Evolutionary conservation across 371 early-diverging fungal genomes (phyloP).

Genomic region (Mitosporidium daphniae): DNA sequence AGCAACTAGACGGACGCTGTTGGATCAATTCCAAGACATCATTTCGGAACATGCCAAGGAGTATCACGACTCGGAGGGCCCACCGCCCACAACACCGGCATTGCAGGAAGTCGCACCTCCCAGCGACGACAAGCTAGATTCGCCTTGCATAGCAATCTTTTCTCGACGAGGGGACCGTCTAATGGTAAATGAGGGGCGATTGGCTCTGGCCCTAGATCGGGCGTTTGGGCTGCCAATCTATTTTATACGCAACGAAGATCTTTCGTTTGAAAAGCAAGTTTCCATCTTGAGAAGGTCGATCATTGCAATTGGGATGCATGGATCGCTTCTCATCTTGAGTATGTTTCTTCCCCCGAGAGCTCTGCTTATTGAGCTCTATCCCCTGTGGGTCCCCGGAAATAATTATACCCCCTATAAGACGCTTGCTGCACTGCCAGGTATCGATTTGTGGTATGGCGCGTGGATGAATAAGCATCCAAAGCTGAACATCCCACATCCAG

Average conservation of each 20-base stretch:
- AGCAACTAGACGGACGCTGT: too few species aligned
- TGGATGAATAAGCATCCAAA: slow-evolving; percentile 7
- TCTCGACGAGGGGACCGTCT: slow-evolving; percentile 9
- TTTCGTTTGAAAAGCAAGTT: slow-evolving; percentile 11
- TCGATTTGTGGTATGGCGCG: slow-evolving; percentile 10
- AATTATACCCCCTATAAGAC: slow-evolving; percentile 14
- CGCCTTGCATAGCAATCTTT: slow-evolving; percentile 8
- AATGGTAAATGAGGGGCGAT: slow-evolving; percentile 11
- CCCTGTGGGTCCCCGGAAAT: slow-evolving; percentile 10
- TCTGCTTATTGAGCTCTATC: slow-evolving; percentile 12
- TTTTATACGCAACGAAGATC: slow-evolving; percentile 11
- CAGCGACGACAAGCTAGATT: too few species aligned
- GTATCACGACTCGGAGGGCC: too few species aligned
- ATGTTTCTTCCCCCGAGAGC: slow-evolving; percentile 12
- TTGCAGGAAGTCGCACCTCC: too few species aligned
- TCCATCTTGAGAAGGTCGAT: slow-evolving; percentile 8
- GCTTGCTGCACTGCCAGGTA: slow-evolving; percentile 9
- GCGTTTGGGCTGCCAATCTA: slow-evolving; percentile 1
- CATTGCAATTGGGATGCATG: slow-evolving; percentile 14
- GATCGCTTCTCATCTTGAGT: slow-evolving; percentile 10
- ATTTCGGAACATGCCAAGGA: too few species aligned
- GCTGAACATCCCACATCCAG: slow-evolving; percentile 7
- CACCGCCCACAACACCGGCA: too few species aligned
- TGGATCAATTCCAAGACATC: too few species aligned
- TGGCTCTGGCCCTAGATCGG: slow-evolving; percentile 4